Evolutionary conservation across 129 eudicot genomes (phyloP).

Genomic region (Glebionis coronaria): DNA sequence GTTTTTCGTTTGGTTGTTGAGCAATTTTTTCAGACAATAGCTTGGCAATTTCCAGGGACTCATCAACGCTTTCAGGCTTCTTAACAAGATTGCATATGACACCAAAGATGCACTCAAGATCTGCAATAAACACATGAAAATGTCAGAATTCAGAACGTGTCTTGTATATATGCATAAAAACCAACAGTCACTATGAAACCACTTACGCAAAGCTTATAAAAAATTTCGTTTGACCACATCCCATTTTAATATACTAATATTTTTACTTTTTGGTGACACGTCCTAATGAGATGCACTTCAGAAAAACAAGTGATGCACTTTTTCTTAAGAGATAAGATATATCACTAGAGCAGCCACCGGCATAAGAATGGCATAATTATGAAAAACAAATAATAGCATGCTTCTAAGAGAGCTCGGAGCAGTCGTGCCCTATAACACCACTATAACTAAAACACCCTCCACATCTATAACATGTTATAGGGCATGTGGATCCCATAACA

Average conservation of each 20-base stretch:
- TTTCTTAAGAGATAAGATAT: no score
- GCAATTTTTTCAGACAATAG: constrained; percentile 59
- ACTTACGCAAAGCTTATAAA: background rate
- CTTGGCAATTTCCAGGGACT: constrained; percentile 72
- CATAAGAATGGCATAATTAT: background rate
- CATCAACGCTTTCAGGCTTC: constrained; percentile 74
- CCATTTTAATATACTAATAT: constrained; percentile 3
- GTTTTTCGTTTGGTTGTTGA: constrained; percentile 78
- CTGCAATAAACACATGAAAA: constrained; percentile 29
- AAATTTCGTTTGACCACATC: background rate
- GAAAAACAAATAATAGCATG: background rate
- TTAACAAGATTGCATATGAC: constrained; percentile 84
- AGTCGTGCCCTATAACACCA: no score
- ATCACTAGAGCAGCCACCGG: background rate
- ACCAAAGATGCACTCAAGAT: constrained; percentile 84
- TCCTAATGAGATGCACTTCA: background rate
- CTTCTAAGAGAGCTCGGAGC: no score
- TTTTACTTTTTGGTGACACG: constrained; percentile 2
- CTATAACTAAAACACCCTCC: no score
- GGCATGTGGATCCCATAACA: no score
- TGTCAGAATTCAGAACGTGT: background rate
- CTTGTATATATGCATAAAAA: background rate
- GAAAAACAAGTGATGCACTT: background rate
- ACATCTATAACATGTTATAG: no score
- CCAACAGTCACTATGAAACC: background rate